Evolutionary conservation across 306 rosid species (phyloP), one percentile per base, ranked within the genome.

Genomic region (Mimosa bimucronata): DNA sequence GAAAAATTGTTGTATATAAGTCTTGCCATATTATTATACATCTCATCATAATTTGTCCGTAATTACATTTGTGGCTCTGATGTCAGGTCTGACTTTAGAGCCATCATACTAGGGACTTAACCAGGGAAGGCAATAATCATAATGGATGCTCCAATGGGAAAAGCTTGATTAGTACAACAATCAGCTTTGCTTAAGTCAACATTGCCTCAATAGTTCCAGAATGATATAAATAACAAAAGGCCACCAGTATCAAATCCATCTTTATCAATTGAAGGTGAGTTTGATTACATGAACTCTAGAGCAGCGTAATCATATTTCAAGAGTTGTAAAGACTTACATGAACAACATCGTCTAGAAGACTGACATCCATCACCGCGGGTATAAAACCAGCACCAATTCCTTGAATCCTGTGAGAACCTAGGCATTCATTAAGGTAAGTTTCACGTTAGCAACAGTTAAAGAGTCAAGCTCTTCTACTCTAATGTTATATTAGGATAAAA

Each of bases 401-500:
- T 87, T 93, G 92, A 87, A 93, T 93, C 88, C 90, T 93, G 87
- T 93, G 97, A 19, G 97, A 94, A 83, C 97, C 97, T 93, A 76
- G 37, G 79, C 80, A 87, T 75, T 67, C 44, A 66, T 74, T 73
- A 48, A 26, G 71, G 73, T 48, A 42, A 74, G 45, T 78, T 76
- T 23, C 28, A 71, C 26, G 19, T 79, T 78, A 86, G 41, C n/a
- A 74, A 44, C 41, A 10, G 19, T 29, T 25, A 74, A 55, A 48
- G 81, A 77, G 44, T 16, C 28, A 80, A 58, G 26, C 75, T 74
- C 37, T 68, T 67, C 42, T 25, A 5, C 23, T 60, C 21, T 15
- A 15, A 78, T 75, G 70, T 37, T 48, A 60, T 73, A 66, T 60
- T 34, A 40, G 26, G 52, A 28, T 14, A 72, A 78, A 71, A 37